Evolutionary conservation across 1,139 yeast species (phyloP).

Genomic region (Saccharomyces hybrid): DNA sequence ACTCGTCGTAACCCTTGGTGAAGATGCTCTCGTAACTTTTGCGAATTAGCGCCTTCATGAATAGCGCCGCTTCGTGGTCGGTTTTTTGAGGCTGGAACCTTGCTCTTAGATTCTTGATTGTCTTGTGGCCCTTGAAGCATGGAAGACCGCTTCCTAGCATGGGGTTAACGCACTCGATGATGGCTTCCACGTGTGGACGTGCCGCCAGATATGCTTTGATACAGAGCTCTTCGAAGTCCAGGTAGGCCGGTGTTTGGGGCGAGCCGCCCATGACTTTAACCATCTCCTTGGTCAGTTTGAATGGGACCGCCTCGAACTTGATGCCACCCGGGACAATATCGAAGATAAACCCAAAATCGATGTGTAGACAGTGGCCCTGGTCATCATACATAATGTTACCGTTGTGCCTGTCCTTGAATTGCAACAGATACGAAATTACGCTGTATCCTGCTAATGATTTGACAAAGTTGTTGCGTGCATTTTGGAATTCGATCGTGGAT

Average conservation of each 20-base stretch:
- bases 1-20: constrained; percentile 94
- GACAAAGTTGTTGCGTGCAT: constrained; percentile 85
- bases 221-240: constrained; percentile 92
- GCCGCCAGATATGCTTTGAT: constrained; percentile 86
- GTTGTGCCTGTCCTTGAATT: constrained; percentile 95
- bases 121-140: constrained; percentile 78
- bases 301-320: constrained; percentile 93
- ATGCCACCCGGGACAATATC: constrained; percentile 99
- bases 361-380: constrained; percentile 88
- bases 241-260: constrained; percentile 75
- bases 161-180: constrained; percentile 77
- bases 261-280: constrained; percentile 90
- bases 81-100: constrained; percentile 76
- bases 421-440: constrained; percentile 82
- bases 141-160: constrained; percentile 96
- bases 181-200: constrained; percentile 82
- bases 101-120: constrained; percentile 66
- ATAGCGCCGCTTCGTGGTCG: constrained; percentile 78
- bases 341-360: constrained; percentile 97
- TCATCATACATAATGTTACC: constrained; percentile 98
- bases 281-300: constrained; percentile 95
- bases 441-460: constrained; percentile 95
- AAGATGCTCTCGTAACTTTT: constrained; percentile 81
- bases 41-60: constrained; percentile 66
- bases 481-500: constrained; percentile 78